These are phyloP conservation scores for Penicillium sp. DNA, from an alignment of 2,329 filamentous ascomycete genomes.

Conservation along the genomic window DNA sequence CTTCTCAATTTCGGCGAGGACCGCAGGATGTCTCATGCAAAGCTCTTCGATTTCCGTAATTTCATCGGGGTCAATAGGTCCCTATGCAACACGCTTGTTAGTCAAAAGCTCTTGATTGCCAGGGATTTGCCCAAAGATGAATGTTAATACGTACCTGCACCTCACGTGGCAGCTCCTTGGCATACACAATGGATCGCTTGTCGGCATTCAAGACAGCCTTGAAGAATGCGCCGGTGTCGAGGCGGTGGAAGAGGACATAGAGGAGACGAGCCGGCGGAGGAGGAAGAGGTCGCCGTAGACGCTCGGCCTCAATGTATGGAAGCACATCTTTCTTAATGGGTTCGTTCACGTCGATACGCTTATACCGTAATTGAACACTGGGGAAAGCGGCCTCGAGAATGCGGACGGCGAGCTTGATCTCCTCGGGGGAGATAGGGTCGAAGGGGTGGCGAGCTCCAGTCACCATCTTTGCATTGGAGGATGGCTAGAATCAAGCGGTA, in stretches of 20 bases:
- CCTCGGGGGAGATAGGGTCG: slow-evolving; percentile 42
- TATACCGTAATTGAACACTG: slow-evolving; percentile 55
- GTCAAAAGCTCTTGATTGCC: slow-evolving; percentile 44
- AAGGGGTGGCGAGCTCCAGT: slow-evolving; percentile 40
- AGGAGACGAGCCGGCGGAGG: slow-evolving; percentile 56
- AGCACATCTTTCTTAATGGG: slow-evolving; percentile 63
- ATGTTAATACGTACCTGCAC: slow-evolving; percentile 43
- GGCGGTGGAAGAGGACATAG: slow-evolving; percentile 56
- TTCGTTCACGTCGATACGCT: slow-evolving; percentile 69
- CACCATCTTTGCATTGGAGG: slow-evolving; percentile 18
- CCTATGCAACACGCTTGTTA: slow-evolving; percentile 60
- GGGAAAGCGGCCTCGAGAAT: slow-evolving; percentile 42
- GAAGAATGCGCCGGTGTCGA: slow-evolving; percentile 48
- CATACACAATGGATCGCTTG: slow-evolving; percentile 38
- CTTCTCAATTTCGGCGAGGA: slow-evolving; percentile 63
- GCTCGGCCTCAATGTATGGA: slow-evolving; percentile 66
- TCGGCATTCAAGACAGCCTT: slow-evolving; percentile 47
- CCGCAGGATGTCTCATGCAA: slow-evolving; percentile 58
- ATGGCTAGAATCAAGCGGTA: no score
- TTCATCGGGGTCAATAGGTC: slow-evolving; percentile 63
- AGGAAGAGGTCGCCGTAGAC: slow-evolving; percentile 54
- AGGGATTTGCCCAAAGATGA: background rate
- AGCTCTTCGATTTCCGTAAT: slow-evolving; percentile 61
- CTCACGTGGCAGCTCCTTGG: slow-evolving; percentile 50
- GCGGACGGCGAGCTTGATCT: slow-evolving; percentile 42